A percentile compares a stretch with the other conserved stretches of the same genome.
Evolutionary conservation across 2,329 filamentous ascomycete genomes (phyloP).

Genomic region (Talaromyces marneffei): DNA sequence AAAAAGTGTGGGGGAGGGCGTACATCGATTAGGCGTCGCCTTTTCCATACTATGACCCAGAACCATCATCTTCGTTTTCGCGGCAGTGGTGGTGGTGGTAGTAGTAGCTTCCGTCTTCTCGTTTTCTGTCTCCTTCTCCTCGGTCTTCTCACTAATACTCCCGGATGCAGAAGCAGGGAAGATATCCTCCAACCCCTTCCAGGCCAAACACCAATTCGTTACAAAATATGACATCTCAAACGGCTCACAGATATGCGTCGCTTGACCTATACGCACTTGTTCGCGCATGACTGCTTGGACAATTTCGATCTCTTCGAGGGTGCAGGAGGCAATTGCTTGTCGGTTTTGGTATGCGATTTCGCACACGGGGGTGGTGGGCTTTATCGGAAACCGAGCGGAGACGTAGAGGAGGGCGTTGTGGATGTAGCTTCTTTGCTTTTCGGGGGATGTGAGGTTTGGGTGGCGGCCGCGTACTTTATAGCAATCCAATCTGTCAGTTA

Average conservation of each 20-base stretch:
- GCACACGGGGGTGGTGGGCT: not conserved
- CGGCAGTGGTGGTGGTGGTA: not conserved
- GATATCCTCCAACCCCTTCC: not conserved
- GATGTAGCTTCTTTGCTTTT: not conserved
- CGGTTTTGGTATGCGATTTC: not conserved
- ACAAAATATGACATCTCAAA: not conserved
- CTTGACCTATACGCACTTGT: not conserved
- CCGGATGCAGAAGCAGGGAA: not conserved
- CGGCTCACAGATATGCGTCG: not conserved
- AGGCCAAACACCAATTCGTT: slow-evolving; percentile 3
- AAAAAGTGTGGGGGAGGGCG: not conserved
- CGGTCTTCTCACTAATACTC: not conserved
- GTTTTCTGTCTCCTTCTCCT: not conserved
- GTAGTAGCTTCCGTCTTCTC: not conserved
- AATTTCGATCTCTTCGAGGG: not conserved
- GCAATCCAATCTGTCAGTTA: no score
- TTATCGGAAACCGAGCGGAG: not conserved
- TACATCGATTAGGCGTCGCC: not conserved
- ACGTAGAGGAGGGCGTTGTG: not conserved
- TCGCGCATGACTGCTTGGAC: not conserved
- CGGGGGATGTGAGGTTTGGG: not conserved
- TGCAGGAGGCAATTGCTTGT: not conserved
- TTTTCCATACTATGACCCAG: not conserved
- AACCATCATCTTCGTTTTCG: not conserved
- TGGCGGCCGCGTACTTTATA: slow-evolving; percentile 2